Base-by-base conservation (phyloP, 192 early-diverging fungal species). In the Coemansia umbellata region DNA sequence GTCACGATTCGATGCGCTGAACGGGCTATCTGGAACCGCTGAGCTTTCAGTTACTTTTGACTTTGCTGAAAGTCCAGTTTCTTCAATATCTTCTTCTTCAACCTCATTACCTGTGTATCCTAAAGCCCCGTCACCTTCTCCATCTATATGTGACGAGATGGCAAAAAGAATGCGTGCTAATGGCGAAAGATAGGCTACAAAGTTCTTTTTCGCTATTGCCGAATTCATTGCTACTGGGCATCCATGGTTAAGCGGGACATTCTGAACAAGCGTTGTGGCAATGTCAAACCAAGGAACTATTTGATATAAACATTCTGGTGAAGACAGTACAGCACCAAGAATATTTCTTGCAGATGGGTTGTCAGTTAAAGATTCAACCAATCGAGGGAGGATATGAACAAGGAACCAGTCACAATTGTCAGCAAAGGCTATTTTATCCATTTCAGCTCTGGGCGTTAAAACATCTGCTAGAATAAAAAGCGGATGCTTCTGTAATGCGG, bases 231-330 rank as follows among this genome's bases (percentile, higher is more conserved):
- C 56, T 13, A 69, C 72, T 9, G 66, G 56, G 11, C 42, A 57
- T 6, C 72, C 72, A n/a, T 68, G 53, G 27, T 49, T 47, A 8
- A 63, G 57, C 5, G 65, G 60, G 9, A 64, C 37, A 15, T 53
- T 64, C 27, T 64, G 66, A 8, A 68, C 53, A 8, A 63, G 22
- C 0, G 57, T 49, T 3, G 72, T 63, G 13, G 56, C 72, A 26
- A 75, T 31, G 24, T 75, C 72, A 4, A 69, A 43, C 72, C 72
- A 75, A 5, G 72, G 66, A 10, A 75, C 55, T 22, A 47, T 22
- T 17, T 24, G 39, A 35, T 60, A 63, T 53, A 68, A 31, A 13
- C n/a, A 30, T 26, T 54, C 61, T 1, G 57, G 56, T 23, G 66
- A 60, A 21, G 53, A 58, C 2, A 75, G 52, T 9, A 66, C 22